These are phyloP conservation scores for Bocquillonia castaneifolia DNA, from an alignment of 441 rosid species.

Conservation along the genomic window DNA sequence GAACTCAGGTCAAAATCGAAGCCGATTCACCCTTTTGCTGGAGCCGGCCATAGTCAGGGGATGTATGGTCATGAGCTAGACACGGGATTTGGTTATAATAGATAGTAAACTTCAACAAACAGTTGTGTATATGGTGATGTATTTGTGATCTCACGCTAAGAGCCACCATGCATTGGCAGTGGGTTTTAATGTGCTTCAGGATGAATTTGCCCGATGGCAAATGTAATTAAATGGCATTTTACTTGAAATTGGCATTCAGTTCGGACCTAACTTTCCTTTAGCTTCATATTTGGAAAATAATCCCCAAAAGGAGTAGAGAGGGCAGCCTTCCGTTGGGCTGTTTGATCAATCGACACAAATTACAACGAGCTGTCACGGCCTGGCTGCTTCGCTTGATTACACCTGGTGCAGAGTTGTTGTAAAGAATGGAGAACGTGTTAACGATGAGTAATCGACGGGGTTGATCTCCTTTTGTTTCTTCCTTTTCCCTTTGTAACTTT, in stretches of 20 bases:
- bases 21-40: slow-evolving; percentile 45
- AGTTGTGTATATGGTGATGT: slow-evolving; percentile 22
- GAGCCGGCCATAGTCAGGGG: slow-evolving; percentile 51
- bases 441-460: no score
- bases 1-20: slow-evolving; percentile 63
- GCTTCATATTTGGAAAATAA: neutral
- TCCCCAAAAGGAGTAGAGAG: neutral
- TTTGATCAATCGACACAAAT: neutral
- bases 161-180: slow-evolving; percentile 11
- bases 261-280: slow-evolving; percentile 10
- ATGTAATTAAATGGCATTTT: slow-evolving; percentile 31
- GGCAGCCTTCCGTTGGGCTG: no score
- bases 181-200: slow-evolving; percentile 19
- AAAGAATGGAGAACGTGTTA: neutral
- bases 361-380: neutral
- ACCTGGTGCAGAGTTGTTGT: neutral
- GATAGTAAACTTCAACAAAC: slow-evolving; percentile 31
- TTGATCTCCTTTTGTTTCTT: no score
- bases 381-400: neutral
- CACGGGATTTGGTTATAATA: slow-evolving; percentile 64
- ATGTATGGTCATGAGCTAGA: slow-evolving; percentile 64
- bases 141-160: slow-evolving; percentile 23
- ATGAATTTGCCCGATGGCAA: no score
- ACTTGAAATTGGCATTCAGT: slow-evolving; percentile 17
- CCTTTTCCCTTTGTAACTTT: no score